Evolutionary conservation across 23 red algal genomes (phyloP), one percentile per base, ranked within the genome.

Genomic region (Agarophyton chilense): DNA sequence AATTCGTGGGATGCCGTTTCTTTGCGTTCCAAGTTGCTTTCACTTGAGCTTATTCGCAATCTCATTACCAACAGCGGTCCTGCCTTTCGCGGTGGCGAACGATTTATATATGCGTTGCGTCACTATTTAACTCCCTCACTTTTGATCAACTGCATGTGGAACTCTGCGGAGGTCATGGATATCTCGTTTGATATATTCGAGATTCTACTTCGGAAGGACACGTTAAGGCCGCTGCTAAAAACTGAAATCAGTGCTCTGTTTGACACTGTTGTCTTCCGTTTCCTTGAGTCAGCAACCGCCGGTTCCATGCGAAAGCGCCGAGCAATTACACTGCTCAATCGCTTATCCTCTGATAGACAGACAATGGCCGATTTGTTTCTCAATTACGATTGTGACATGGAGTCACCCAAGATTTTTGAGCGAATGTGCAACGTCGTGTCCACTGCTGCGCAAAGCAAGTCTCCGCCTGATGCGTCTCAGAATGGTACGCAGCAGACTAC

Each of bases 381-480:
- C 42, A 98, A 98, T 53, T 98, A 98, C 44, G 96, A 98, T 44
- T 98, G 96, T 68, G 96, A 98, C 46, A 56, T 98, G 78, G 61
- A 80, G 47, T 95, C 93, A 28, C 77, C 92, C 17, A 94, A 98
- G 52, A 65, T 98, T 26, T 98, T 93, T 93, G 96, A 95, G 77
- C 88, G 79, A 33, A 65, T 95, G 28, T 90, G 95, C 12, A 93
- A 63, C 36, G 90, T 89, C 24, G 74, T 98, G 50, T 90, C 83
- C 21, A 65, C 44, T 40, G 81, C 79, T 32, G 84, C 90, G 4
- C 79, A 96, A 61, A 56, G 80, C 63, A 82, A 53, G 45, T 71
- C 74, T 5, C 22, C 31, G 38, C 4, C 77, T 17, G 75, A 58
- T 43, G 31, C 83, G 18, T 31, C 63, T 39, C 67, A 19, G 18